These are phyloP conservation scores for Colletotrichum musicola DNA, from an alignment of 2,329 filamentous ascomycete genomes.

Conservation along the genomic window DNA sequence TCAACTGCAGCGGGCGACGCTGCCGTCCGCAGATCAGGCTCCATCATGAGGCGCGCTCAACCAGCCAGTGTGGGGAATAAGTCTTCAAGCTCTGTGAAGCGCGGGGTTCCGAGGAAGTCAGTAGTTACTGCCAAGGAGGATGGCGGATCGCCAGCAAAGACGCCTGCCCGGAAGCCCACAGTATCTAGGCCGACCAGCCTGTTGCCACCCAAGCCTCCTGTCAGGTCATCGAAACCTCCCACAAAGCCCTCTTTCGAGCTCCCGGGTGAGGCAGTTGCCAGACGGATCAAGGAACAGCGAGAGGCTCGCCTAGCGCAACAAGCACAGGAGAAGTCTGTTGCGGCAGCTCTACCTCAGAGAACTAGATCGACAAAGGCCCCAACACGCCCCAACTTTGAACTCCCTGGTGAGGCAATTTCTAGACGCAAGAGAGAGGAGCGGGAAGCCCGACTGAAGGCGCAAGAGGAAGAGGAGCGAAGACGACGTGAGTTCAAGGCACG, in stretches of 20 bases:
- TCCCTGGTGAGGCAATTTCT: constrained; percentile 73
- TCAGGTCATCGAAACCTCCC: constrained; percentile 66
- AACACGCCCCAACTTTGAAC: constrained; percentile 69
- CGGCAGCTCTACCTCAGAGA: constrained; percentile 54
- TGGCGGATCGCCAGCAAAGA: constrained; percentile 36
- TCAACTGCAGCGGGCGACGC: not conserved
- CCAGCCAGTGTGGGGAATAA: constrained; percentile 59
- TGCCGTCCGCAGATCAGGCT: not conserved
- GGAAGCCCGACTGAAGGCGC: constrained; percentile 65
- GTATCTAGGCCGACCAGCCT: constrained; percentile 55
- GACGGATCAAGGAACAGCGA: constrained; percentile 68
- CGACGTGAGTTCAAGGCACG: constrained; percentile 74
- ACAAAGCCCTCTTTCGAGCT: constrained; percentile 72
- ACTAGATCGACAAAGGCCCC: constrained; percentile 65
- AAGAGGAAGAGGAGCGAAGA: constrained; percentile 71
- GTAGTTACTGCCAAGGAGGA: constrained; percentile 41
- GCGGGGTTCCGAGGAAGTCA: constrained; percentile 58
- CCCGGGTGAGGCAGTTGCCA: constrained; percentile 71
- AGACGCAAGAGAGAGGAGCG: constrained; percentile 67
- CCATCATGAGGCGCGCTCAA: constrained; percentile 42
- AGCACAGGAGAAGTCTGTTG: constrained; percentile 33
- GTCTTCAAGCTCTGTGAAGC: constrained; percentile 49
- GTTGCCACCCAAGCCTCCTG: constrained; percentile 58
- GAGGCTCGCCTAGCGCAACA: constrained; percentile 64
- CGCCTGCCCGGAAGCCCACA: constrained; percentile 42